These are phyloP conservation scores for Protomyces inundatus DNA, from an alignment of 1,139 yeast species.

Conservation along the genomic window DNA sequence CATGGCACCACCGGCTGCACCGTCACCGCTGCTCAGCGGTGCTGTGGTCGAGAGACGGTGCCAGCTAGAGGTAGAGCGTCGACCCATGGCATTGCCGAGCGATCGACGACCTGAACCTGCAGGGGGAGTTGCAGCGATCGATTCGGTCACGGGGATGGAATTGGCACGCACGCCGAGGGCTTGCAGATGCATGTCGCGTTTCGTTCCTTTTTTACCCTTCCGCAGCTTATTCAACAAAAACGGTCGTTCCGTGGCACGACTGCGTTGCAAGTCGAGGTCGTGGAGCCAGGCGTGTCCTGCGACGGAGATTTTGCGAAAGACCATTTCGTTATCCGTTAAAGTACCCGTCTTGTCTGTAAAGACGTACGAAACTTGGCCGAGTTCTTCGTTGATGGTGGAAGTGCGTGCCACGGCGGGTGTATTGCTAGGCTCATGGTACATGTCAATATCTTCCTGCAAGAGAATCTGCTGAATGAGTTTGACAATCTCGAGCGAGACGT, in stretches of 20 bases:
- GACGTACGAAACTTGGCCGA: conserved; percentile 92
- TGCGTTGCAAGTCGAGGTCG: conserved; percentile 53
- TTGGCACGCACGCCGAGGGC: neutral
- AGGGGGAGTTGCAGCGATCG: neutral
- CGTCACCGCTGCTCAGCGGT: neutral
- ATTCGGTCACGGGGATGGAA: neutral
- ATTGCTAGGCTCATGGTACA: conserved; percentile 78
- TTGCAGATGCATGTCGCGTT: neutral
- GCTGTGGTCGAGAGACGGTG: neutral
- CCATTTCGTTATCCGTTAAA: conserved; percentile 83
- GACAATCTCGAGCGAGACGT: conserved; percentile 94
- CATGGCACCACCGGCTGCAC: neutral
- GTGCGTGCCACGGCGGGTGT: conserved; percentile 95
- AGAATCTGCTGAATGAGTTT: conserved; percentile 77
- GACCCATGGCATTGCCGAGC: neutral
- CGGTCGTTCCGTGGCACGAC: conserved; percentile 27
- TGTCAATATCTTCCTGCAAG: conserved; percentile 84
- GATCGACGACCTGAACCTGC: neutral
- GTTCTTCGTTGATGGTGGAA: conserved; percentile 89
- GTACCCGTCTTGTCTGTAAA: conserved; percentile 98
- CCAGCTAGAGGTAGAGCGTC: neutral
- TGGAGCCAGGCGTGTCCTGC: conserved; percentile 90
- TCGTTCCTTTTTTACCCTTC: neutral
- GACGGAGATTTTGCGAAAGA: conserved; percentile 74
- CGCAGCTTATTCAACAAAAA: conserved; percentile 11